Base-by-base conservation (phyloP, 495 filamentous ascomycete species). In the Xylaria castorea region DNA sequence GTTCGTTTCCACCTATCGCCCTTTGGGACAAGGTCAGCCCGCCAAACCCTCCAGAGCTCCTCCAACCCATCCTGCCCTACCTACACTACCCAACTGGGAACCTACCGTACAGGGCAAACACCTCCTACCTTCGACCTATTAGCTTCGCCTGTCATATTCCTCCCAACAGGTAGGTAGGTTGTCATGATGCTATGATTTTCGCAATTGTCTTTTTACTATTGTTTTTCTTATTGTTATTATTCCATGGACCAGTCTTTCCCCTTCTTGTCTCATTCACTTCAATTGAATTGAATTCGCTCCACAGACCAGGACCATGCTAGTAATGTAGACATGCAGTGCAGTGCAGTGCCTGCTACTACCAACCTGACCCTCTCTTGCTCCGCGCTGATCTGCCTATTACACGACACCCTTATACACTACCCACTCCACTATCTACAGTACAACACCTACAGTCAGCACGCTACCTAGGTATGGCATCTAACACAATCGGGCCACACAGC, bases 91-190 rank as follows among this genome's bases (percentile, higher is more conserved):
- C 4, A 64, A 72, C 70, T 72, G 53, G 70, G 70, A 72, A 72
- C 70, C 70, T 72, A 72, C 63, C 70, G n/a, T 72, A 72, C 70
- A 66, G 34, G 70, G 70, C 70, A 72, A 71, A 72, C 51, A 61
- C 50, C 51, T 60, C 51, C 51, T 61, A 27, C 62, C 36, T 38
- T 60, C 18, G 51, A 67, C 70, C 70, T 72, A 72, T 67, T 66
- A 72, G 16, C 70, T 65, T 55, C 46, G 30, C 60, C 46, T 57
- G 5, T 62, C 68, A 4, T 32, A 20, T 50, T 34, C 25, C 25
- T 34, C 25, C 25, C 53, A 70, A 25, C 3, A 48, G 55, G 40
- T 40, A 53, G 20, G 68, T 64, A 53, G 38, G 44, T 25, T 57
- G 14, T n/a, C 20, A 20, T 32, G 48, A 34, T 57, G 11, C 36